Percentiles rank a stretch among this genome's conserved stretches.
Conservation (phyloP, 1,284 basidiomycete genomes). For the Moesziomyces aphidis region DNA sequence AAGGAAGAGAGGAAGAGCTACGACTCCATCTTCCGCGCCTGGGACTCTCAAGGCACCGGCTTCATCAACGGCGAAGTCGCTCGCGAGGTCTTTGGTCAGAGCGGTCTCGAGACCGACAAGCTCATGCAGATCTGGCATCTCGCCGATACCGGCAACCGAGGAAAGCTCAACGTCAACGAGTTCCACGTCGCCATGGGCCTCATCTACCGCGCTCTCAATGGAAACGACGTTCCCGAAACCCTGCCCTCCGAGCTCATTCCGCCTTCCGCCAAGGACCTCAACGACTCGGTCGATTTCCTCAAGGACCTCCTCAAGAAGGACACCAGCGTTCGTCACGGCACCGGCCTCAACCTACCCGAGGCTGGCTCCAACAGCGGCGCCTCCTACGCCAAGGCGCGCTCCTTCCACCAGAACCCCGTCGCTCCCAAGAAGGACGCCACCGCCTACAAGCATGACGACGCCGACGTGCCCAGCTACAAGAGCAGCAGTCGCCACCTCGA, state of each 20-base stretch:
- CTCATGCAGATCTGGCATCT: slow-evolving; percentile 88
- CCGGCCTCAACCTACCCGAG: slow-evolving; percentile 68
- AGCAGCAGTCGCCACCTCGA: slow-evolving; percentile 89
- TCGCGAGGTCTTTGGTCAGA: slow-evolving; percentile 93
- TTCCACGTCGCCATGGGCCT: slow-evolving; percentile 99
- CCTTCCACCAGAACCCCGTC: slow-evolving; percentile 73
- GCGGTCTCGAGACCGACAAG: slow-evolving; percentile 87
- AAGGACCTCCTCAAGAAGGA: slow-evolving; percentile 91
- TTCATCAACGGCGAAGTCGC: slow-evolving; percentile 90
- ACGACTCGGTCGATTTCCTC: slow-evolving; percentile 89
- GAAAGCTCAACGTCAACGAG: slow-evolving; percentile 81
- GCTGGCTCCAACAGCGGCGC: slow-evolving; percentile 65
- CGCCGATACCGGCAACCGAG: slow-evolving; percentile 63
- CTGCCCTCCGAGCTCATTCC: slow-evolving; percentile 91
- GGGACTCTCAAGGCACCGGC: slow-evolving; percentile 85
- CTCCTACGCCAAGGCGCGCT: slow-evolving; percentile 75
- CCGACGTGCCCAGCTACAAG: slow-evolving; percentile 76
- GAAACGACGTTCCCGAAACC: slow-evolving; percentile 86
- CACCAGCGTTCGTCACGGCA: slow-evolving; percentile 69
- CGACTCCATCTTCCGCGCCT: slow-evolving; percentile 94
- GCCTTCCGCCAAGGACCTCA: slow-evolving; percentile 90
- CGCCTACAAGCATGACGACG: slow-evolving; percentile 87
- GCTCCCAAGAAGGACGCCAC: slow-evolving; percentile 84
- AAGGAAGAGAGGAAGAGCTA: slow-evolving; percentile 96
- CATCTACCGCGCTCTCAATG: slow-evolving; percentile 86